These are phyloP conservation scores for Articulospora tetracladia DNA, from an alignment of 495 filamentous ascomycete genomes.

Conservation along the genomic window DNA sequence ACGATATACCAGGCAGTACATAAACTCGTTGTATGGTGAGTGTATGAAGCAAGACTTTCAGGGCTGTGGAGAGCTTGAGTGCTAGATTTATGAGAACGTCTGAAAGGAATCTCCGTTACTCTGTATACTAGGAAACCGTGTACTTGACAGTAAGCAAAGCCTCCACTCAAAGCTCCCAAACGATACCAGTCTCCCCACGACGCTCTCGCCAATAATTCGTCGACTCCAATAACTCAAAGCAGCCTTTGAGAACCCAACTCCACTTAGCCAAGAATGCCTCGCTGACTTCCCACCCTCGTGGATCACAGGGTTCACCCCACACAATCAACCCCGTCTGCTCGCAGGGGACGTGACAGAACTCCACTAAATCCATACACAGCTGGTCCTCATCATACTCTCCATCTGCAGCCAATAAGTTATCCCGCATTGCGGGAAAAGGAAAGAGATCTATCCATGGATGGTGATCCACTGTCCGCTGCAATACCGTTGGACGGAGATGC, in stretches of 20 bases:
- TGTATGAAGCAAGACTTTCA: too few relatives aligned
- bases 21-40: too few relatives aligned
- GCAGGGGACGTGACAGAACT: conserved; percentile 18
- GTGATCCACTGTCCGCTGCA: conserved; percentile 32
- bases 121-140: too few relatives aligned
- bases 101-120: too few relatives aligned
- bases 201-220: conserved; percentile 40
- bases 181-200: not conserved
- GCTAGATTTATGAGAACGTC: too few relatives aligned
- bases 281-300: conserved; percentile 40
- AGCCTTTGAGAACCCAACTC: conserved; percentile 38
- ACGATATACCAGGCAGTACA: too few relatives aligned
- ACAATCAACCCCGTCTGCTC: conserved; percentile 31
- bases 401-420: conserved; percentile 30
- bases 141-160: too few relatives aligned
- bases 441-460: conserved; percentile 50
- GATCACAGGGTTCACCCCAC: conserved; percentile 42
- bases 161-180: too few relatives aligned
- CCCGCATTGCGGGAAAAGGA: conserved; percentile 41
- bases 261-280: conserved; percentile 38
- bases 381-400: conserved; percentile 19
- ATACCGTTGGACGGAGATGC: conserved; percentile 14
- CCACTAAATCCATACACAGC: conserved; percentile 30
- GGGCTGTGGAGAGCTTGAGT: too few relatives aligned
- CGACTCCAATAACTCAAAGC: conserved; percentile 31